phyloP scores from a whole-genome alignment of 345 rosid genomes.

The Punica granatum region DNA sequence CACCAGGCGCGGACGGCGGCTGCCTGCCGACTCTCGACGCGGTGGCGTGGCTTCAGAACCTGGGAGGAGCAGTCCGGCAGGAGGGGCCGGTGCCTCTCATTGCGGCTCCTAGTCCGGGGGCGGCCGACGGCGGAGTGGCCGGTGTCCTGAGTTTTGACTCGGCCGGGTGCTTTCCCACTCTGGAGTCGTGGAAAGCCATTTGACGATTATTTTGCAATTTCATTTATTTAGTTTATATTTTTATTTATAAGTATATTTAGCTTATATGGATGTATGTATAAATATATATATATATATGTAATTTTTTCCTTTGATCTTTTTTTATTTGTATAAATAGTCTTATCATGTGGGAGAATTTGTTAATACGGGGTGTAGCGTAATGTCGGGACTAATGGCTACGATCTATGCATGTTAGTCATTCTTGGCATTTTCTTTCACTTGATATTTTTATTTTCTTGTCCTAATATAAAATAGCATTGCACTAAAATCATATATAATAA shows the following conservation, averaged over 20 bases:
- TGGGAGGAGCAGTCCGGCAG: conserved; percentile 12
- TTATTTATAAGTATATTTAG: too few relatives aligned
- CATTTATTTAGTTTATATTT: background rate
- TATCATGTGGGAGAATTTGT: too few relatives aligned
- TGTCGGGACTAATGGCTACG: too few relatives aligned
- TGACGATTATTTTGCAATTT: background rate
- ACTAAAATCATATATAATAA: too few relatives aligned
- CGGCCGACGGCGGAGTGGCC: background rate
- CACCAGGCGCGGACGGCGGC: conserved; percentile 6
- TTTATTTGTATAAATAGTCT: too few relatives aligned
- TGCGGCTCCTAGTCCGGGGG: background rate
- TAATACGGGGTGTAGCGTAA: too few relatives aligned
- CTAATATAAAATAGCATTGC: too few relatives aligned
- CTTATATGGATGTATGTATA: too few relatives aligned
- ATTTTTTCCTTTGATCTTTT: background rate
- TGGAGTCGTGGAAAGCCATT: conserved; percentile 68
- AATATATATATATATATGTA: too few relatives aligned
- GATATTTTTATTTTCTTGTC: too few relatives aligned
- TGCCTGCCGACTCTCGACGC: conserved; percentile 52
- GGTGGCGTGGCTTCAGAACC: conserved; percentile 41
- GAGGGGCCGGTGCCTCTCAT: conserved; percentile 8
- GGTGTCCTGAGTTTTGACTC: conserved; percentile 27
- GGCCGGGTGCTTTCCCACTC: conserved; percentile 50
- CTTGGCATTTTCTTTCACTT: too few relatives aligned
- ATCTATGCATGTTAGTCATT: too few relatives aligned